Conservation (phyloP, 805 yeast species). For the Candida pini region DNA sequence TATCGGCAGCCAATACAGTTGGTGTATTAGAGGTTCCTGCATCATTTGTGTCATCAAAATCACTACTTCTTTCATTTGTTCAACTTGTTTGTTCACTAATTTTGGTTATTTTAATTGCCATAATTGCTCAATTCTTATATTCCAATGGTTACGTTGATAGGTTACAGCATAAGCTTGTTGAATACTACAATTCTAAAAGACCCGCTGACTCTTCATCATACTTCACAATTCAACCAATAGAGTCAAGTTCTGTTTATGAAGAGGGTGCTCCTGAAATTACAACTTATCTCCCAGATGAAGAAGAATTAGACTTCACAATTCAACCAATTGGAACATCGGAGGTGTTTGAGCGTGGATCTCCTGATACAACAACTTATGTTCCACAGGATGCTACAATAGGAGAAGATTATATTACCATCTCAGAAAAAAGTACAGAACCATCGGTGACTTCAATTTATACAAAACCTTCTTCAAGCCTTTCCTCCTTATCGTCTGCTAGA, state of each 20-base stretch:
- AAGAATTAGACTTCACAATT: slow-evolving; percentile 30
- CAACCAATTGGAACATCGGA: slow-evolving; percentile 22
- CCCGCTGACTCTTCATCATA: slow-evolving; percentile 29
- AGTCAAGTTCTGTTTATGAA: slow-evolving; percentile 14
- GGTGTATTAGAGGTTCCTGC: slow-evolving; percentile 57
- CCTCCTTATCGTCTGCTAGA: neutral
- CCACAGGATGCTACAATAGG: slow-evolving; percentile 11
- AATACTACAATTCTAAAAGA: slow-evolving; percentile 19
- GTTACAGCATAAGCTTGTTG: slow-evolving; percentile 14
- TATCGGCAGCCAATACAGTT: slow-evolving; percentile 72
- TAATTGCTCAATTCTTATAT: slow-evolving; percentile 24
- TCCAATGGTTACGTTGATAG: slow-evolving; percentile 23
- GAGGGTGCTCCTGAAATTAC: slow-evolving; percentile 17
- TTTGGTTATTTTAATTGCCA: slow-evolving; percentile 19
- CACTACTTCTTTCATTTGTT: slow-evolving; percentile 25
- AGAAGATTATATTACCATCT: slow-evolving; percentile 1
- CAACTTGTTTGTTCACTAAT: slow-evolving; percentile 22
- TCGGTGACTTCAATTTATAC: neutral
- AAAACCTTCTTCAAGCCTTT: neutral
- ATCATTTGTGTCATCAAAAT: slow-evolving; percentile 36
- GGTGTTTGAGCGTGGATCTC: slow-evolving; percentile 12
- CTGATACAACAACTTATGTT: slow-evolving; percentile 12
- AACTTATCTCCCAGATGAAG: slow-evolving; percentile 14
- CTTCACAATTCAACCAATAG: slow-evolving; percentile 29
- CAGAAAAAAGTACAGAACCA: neutral